Evolutionary conservation across 2,329 filamentous ascomycete species (phyloP), one percentile per base, ranked within the genome.

Genomic region (Exutisphaerella laricina): DNA sequence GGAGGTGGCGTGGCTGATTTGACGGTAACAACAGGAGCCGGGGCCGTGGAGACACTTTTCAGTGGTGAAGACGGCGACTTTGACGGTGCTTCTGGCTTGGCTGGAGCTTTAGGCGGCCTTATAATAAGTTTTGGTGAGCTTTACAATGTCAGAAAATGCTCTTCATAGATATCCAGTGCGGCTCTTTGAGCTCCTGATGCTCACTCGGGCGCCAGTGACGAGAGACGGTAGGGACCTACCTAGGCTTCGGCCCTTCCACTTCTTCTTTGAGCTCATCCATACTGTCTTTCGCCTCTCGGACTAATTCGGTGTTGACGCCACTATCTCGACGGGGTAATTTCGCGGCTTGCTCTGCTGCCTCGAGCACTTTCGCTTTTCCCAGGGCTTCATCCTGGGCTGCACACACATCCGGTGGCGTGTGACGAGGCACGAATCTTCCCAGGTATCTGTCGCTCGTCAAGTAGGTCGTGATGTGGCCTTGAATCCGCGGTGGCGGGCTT

Each of bases 361-460:
- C 34, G 18, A 51, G 46, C 21, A 47, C 41, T 18, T 40, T 28
- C 14, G 37, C 39, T 37, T 50, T 52, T 9, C 39, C 30, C 10
- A 50, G 43, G 20, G 46, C 51, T 17, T 40, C 33, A 16, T 54
- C 51, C 34, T 54, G 51, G 13, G 51, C 51, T 13, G 48, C 46
- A 39, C 39, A 48, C 13, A 43, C 43, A 33, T 54, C 51, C 34
- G 41, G 40, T 33, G 45, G 49, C 21, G 51, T 54, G 38, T 52
- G 49, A 31, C 46, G 45, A 30, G 51, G 50, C 34, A 43, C 38
- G 16, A 43, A 46, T 14, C 22, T 22, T 5, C 45, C 45, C 18
- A 31, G 25, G 25, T 32, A 29, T 35, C 48, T 39, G 34, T 45
- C 42, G 10, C 34, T 34, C 13, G 31, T 40, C 25, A 50, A 35